Base-by-base conservation (phyloP, 148 eudicot genomes). In the Hydrangea macrophylla region DNA sequence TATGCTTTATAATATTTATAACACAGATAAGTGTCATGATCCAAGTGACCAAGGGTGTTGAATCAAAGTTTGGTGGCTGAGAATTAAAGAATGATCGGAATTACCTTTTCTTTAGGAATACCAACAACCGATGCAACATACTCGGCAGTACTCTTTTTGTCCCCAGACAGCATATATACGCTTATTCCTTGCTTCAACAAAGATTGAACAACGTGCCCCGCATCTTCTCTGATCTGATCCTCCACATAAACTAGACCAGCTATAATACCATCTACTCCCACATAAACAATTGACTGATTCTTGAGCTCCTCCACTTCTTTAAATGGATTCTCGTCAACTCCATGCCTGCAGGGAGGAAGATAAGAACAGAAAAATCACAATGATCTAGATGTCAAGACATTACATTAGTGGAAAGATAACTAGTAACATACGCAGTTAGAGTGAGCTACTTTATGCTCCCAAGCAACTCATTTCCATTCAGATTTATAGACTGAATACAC, bases 181-280 rank as follows among this genome's bases (percentile, higher is more conserved):
- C 67, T 83, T 48, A 95, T 82, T 64, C 97, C 99, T 64, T 75
- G 86, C 60, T 73, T 78, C 42, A 72, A 64, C 74, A 95, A 79
- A 65, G 93, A 85, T 69, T 85, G 77, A 60, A 91, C 85, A 18
- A 95, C 99, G 22, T 83, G 88, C 58, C 65, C 83, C 62, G 99
- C 97, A 76, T 95, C 99, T 75, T 95, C 92, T 78, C 99, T 76
- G 61, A 91, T 91, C 74, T 91, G 92, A 82, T 95, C 99, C 85
- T 91, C 99, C 11, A 95, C 80, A 67, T 91, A 91, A 60, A 95
- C 87, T 32, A 85, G 76, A 61, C 97, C 97, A 57, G 88, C 97
- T 44, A 91, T 80, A 64, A 60, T 72, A 64, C 87, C 90, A 75
- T 91, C 90, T 44, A 95, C 81, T 63, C 99, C 97, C 22, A 95